Evolutionary conservation across 139 green algal genomes (phyloP).

Genomic region (Chlorella vulgaris): DNA sequence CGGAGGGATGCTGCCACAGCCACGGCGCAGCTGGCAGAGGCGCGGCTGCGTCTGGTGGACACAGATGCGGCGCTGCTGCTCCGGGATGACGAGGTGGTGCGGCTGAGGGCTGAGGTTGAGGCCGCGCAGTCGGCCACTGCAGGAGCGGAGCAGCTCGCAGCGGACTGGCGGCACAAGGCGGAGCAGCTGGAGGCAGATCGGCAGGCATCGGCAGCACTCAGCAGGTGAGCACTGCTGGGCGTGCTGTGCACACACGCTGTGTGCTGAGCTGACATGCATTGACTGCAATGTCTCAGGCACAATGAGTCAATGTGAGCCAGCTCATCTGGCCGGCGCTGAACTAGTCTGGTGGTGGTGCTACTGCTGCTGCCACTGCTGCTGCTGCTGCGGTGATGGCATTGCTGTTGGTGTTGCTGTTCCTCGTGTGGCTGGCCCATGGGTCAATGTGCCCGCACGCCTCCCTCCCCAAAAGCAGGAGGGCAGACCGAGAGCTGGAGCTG

Average conservation of each 20-base stretch:
- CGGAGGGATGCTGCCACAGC: not conserved
- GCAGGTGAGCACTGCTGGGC: slow-evolving; percentile 1
- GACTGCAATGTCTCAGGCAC: no score
- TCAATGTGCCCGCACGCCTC: not conserved
- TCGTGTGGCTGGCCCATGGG: no score
- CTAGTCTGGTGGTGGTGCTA: no score
- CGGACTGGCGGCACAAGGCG: slow-evolving; percentile 12
- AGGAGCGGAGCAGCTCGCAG: not conserved
- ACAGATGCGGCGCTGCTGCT: slow-evolving; percentile 36
- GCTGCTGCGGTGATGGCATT: no score
- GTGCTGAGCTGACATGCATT: no score
- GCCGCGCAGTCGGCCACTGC: not conserved
- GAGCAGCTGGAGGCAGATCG: slow-evolving; percentile 25
- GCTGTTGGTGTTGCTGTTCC: no score
- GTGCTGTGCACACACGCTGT: no score
- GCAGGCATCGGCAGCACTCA: slow-evolving; percentile 21
- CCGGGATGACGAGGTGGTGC: slow-evolving; percentile 14
- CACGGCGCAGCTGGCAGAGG: slow-evolving; percentile 28
- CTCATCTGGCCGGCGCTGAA: no score
- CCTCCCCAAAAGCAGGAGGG: slow-evolving; percentile 11
- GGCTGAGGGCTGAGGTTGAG: slow-evolving; percentile 10
- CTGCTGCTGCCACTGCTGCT: no score
- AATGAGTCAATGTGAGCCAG: no score
- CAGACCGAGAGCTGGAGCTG: slow-evolving; percentile 30
- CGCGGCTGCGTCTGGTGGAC: slow-evolving; percentile 29